Evolutionary conservation across 805 yeast species (phyloP).

Genomic region (Candida ponderosae): DNA sequence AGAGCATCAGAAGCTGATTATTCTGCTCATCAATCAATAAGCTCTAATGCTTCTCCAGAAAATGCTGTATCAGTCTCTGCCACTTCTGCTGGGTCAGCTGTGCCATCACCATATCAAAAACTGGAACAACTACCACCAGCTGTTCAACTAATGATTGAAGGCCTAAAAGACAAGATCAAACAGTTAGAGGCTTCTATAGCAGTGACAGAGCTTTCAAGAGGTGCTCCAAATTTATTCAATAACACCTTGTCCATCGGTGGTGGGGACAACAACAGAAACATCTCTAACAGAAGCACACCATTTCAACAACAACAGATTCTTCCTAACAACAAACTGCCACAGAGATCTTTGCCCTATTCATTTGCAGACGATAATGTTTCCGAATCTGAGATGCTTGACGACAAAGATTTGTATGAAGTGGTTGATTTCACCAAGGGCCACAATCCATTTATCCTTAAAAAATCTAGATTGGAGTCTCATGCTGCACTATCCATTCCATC

Average conservation of each 20-base stretch:
- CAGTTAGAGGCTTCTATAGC: conserved; percentile 39
- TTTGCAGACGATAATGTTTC: too few relatives aligned
- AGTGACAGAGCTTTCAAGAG: conserved; percentile 22
- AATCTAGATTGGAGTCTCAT: conserved; percentile 34
- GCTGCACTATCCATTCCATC: conserved; percentile 49
- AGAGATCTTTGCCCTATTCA: background rate
- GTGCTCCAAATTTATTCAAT: background rate
- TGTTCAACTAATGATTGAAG: conserved; percentile 16
- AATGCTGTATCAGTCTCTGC: background rate
- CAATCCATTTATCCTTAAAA: conserved; percentile 33
- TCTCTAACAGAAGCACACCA: background rate
- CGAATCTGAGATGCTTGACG: conserved; percentile 5
- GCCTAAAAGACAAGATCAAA: conserved; percentile 33
- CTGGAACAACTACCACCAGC: conserved; percentile 4
- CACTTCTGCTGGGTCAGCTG: background rate
- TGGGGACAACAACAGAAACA: background rate
- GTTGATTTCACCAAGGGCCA: conserved; percentile 36
- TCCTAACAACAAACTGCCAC: background rate
- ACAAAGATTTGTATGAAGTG: conserved; percentile 22
- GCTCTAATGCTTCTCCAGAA: too few relatives aligned
- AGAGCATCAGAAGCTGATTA: background rate
- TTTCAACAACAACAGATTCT: background rate
- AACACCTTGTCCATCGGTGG: background rate
- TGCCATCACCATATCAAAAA: background rate
- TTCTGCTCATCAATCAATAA: too few relatives aligned